Base-by-base conservation (phyloP, 441 rosid genomes). In the Mallotus repandus region DNA sequence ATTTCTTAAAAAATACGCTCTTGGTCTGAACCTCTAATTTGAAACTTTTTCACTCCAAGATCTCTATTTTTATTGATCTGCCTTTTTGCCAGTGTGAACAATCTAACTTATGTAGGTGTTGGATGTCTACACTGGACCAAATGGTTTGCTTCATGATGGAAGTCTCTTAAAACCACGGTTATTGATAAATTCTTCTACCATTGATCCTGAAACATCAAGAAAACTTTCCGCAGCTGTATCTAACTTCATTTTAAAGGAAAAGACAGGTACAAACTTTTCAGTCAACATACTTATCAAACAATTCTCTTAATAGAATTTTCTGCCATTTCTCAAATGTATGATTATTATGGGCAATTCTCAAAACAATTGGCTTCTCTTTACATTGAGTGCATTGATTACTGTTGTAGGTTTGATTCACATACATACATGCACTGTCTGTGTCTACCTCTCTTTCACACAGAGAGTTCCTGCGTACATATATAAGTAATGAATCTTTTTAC, bases 171-270 rank as follows among this genome's bases (percentile, higher is more conserved):
- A 86, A 77, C 90, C 99, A 2, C 66, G 74, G 77, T 75, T 92
- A 81, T 85, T 95, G n/a, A 88, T 95, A 73, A 91, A 95, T 80
- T 95, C 96, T 66, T 95, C 98, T 62, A 92, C 98, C 57, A 86
- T 92, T 84, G 96, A 92, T 86, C 97, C 97, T 66, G 93, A 88
- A 65, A 88, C 89, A 12, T 92, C 98, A 7, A 86, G 96, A 75
- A 92, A 85, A 78, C 75, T 95, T 76, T 84, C 92, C 50, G 79
- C 74, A 5, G 80, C 86, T 56, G 85, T 89, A 74, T 88, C 98
- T 72, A 78, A 81, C 13, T 88, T 87, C 79, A 56, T 50, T 78
- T 73, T 92, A 73, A 84, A 82, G 79, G 89, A 81, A 62, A 82
- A 80, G 71, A 87, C 60, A 88, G 97, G 97, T 92, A 84, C 45